Evolutionary conservation across 1,139 yeast genomes (phyloP).

Genomic region (Magnusiomyces sp.): DNA sequence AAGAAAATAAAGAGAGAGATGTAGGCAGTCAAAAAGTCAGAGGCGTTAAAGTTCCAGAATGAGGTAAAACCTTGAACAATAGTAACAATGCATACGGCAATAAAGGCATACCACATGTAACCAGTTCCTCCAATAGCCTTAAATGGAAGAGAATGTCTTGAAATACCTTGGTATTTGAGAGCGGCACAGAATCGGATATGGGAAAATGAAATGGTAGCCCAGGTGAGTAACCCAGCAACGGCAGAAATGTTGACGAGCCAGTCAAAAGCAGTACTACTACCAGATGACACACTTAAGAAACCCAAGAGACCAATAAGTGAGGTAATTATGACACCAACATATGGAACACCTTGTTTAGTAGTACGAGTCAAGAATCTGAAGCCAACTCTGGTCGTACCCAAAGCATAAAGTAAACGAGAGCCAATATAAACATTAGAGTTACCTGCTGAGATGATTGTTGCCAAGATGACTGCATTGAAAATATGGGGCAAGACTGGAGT

Average conservation of each 20-base stretch:
- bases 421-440: constrained; percentile 76
- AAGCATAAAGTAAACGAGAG: constrained; percentile 60
- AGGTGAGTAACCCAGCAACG: constrained; percentile 65
- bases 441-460: constrained; percentile 69
- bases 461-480: constrained; percentile 64
- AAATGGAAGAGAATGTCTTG: constrained; percentile 58
- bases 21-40: constrained; percentile 58
- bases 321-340: constrained; percentile 50
- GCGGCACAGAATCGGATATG: constrained; percentile 55
- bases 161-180: constrained; percentile 54
- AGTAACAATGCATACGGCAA: constrained; percentile 47
- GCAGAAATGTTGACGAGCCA: constrained; percentile 80
- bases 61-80: constrained; percentile 62
- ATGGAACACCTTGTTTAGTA: constrained; percentile 67
- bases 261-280: constrained; percentile 52
- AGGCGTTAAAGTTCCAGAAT: constrained; percentile 53
- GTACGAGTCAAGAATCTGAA: constrained; percentile 64
- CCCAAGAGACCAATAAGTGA: constrained; percentile 56
- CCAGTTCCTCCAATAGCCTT: constrained; percentile 36
- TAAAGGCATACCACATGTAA: constrained; percentile 60
- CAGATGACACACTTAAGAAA: constrained; percentile 60
- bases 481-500: constrained; percentile 46
- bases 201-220: constrained; percentile 64
- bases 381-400: constrained; percentile 57
- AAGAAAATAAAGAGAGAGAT: constrained; percentile 53